Base-by-base conservation (phyloP, 176 grass and related monocot genomes). In the Elymus sibiricus region DNA sequence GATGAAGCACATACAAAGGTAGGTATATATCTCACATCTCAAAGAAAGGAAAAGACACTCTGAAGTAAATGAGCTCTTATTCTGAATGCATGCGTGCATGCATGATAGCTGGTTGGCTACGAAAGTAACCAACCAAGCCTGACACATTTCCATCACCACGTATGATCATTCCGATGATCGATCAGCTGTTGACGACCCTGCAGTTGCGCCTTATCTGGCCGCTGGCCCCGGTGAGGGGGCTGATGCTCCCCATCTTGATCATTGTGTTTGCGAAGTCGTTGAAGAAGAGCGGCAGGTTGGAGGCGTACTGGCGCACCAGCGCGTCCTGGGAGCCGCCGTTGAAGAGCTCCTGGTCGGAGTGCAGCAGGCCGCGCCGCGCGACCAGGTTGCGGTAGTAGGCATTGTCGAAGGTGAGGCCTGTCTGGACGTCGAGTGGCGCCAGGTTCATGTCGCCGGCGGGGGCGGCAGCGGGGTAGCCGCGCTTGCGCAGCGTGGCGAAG, bases 321-420 rank as follows among this genome's bases (percentile, higher is more conserved):
- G 74, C 61, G 74, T 97, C 92, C 83, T 89, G 88, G 3, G 92
- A 92, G 2, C 53, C 88, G 31, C 84, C 70, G 12, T 82, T 88
- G 87, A 94, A 94, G 64, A 97, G 88, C 84, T 86, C 90, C 88
- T 94, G 92, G 56, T 94, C 92, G 3, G 95, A 90, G 87, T 82
- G 92, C 37, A 97, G 93, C 22, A 94, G 87, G 24, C 90, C 90
- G 44, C 61, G 68, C 51, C 14, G 19, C 16, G 3, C 26, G 14
- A 90, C 24, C 11, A 94, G 90, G 77, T 97, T 91, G 9, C 76
- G 12, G 80, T 79, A 97, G 90, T 94, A 97, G 5, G 61, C 40
- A 39, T 91, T 94, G 79, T 92, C 94, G 87, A 97, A 97, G 29
- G 1, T 7, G 65, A 69, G 26, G 88, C 58, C n/a, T n/a, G 90